Evolutionary conservation across 139 green algal species (phyloP), one percentile per base, ranked within the genome.

Genomic region (Chlamydomonas incerta): DNA sequence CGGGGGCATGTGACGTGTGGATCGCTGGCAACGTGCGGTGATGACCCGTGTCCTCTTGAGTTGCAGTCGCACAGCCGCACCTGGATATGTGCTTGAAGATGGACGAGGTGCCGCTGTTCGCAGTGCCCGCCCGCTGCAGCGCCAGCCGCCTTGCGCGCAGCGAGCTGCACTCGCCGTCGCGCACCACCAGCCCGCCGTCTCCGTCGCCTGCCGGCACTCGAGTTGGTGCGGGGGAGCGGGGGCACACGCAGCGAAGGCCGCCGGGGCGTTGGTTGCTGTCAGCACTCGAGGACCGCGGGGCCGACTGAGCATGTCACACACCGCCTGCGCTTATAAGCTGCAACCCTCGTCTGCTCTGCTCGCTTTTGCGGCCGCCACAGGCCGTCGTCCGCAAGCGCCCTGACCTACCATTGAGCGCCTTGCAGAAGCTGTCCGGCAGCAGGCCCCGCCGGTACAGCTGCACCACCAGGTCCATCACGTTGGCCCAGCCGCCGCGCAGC

Each of bases 401-500:
- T 14, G 6, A 18, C 52, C 20, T 31, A 72, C 68, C 81, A 24
- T 82, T 65, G 41, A 83, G n/a, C 94, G 92, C 89, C 60, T 62
- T 83, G 37, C 69, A 81, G 70, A 91, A 91, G 26, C 52, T 65
- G 58, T 91, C 88, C 41, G 88, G 88, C 72, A 92, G 91, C 58
- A 98, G 86, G 31, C 91, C 91, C 26, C 96, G 86, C 69, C 92
- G 94, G 90, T 97, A 94, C 77, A 99, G 90, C 29, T 94, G 90
- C 73, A 98, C 60, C 29, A 98, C 62, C 52, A 93, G 93, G 83
- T 98, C 96, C 81, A 99, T 79, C 26, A 99, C 88, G 82, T 96
- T 95, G 29, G 91, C 87, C 97, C 97, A 99, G 21, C 95, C 96
- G 33, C 70, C 74, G 28, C 93, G 91, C 73, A 99, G 68, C 85